Conservation (phyloP, 1,139 yeast species). For the Yamadazyma buinensis region DNA sequence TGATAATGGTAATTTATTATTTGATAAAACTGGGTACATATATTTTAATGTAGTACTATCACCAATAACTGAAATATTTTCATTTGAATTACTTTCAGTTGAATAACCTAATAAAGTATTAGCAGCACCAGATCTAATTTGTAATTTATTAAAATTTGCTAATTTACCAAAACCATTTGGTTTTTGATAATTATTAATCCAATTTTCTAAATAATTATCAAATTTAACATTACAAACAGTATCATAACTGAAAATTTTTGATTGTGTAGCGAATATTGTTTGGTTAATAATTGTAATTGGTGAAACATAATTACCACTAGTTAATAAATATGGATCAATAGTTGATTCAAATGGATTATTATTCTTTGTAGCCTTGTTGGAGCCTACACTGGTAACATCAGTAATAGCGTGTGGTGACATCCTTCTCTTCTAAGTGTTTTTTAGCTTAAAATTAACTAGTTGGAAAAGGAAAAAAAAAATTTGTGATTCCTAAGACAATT, state of each 20-base stretch:
- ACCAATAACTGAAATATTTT: constrained; percentile 50
- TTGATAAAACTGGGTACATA: constrained; percentile 53
- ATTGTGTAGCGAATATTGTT: constrained; percentile 58
- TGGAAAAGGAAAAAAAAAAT: too few relatives aligned
- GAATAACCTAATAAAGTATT: constrained; percentile 74
- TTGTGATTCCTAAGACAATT: too few relatives aligned
- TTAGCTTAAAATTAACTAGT: background rate
- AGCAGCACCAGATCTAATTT: constrained; percentile 84
- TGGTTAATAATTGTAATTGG: constrained; percentile 65
- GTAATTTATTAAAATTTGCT: constrained; percentile 59
- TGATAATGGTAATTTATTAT: constrained; percentile 54
- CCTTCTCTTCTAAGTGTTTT: background rate
- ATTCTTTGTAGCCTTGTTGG: constrained; percentile 4
- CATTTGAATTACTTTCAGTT: constrained; percentile 17
- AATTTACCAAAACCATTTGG: constrained; percentile 52
- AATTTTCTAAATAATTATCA: constrained; percentile 56
- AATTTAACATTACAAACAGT: constrained; percentile 59
- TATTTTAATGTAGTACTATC: constrained; percentile 66
- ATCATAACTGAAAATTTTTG: constrained; percentile 67
- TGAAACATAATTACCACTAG: constrained; percentile 53
- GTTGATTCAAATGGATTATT: constrained; percentile 55
- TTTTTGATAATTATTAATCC: constrained; percentile 54
- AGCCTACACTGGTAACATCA: constrained; percentile 4
- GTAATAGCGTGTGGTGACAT: constrained; percentile 15
- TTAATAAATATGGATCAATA: constrained; percentile 51